Evolutionary conservation across 2,329 filamentous ascomycete species (phyloP).

Genomic region (Mycosphaerella sp.): DNA sequence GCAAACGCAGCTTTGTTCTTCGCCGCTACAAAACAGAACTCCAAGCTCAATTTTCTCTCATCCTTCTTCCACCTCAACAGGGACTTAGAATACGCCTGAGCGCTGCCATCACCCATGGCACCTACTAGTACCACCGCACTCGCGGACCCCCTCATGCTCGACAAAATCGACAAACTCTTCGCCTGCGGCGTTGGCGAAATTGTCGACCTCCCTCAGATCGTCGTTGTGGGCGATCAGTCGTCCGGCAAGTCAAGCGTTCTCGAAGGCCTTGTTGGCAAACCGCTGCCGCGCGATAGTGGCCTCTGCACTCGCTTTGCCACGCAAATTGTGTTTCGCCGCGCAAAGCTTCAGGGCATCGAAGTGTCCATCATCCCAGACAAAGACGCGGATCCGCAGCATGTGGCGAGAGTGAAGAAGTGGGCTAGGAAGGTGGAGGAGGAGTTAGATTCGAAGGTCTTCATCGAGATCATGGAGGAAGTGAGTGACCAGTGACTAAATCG

Average conservation of each 20-base stretch:
- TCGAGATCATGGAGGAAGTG: background rate
- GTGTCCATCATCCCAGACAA: constrained; percentile 23
- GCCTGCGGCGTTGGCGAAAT: no score
- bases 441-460: constrained; percentile 14
- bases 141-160: no score
- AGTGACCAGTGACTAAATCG: background rate
- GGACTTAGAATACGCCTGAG: no score
- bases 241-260: constrained; percentile 58
- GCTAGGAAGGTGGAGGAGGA: constrained; percentile 14
- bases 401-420: constrained; percentile 10
- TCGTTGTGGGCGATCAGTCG: constrained; percentile 57
- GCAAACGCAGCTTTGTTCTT: no score
- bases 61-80: no score
- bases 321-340: constrained; percentile 24
- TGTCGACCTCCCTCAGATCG: constrained; percentile 32
- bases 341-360: background rate
- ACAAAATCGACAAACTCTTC: no score
- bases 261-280: constrained; percentile 52
- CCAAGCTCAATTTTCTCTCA: no score
- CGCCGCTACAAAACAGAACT: no score
- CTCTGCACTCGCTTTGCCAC: constrained; percentile 47
- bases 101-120: no score
- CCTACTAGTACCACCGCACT: no score
- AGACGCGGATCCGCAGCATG: background rate
- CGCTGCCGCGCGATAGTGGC: constrained; percentile 50